Evolutionary conservation across 306 rosid genomes (phyloP), one percentile per base, ranked within the genome.

Genomic region (Argentina anserina): DNA sequence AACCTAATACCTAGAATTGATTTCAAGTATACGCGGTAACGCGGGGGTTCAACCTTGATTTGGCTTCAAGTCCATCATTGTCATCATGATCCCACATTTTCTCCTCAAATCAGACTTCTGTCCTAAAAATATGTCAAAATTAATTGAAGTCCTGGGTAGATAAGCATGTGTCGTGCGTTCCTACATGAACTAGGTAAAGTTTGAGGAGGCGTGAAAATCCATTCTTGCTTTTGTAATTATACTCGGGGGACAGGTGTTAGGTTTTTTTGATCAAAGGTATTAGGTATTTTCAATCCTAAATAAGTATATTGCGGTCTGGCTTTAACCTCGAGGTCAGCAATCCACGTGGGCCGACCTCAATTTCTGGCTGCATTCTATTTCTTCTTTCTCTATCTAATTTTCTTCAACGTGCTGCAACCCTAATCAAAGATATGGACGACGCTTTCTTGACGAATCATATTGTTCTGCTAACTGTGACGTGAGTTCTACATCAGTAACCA

Each of bases 281-380:
- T n/a, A n/a, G n/a, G n/a, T n/a, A n/a, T 2, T 58, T 28, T 25
- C 20, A 5, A 56, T 52, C 12, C 23, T 49, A 50, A 5, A 11
- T 25, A 31, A 0, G 8, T 59, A 6, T 26, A 59, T 6, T 6
- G 41, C 5, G 74, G 28, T 4, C 37, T 55, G 18, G 75, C 20
- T 9, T 40, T 71, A 55, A 71, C 41, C 40, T 60, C 9, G 41
- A 0, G 67, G 75, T 71, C 74, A 34, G 46, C 43, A 28, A 3
- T 15, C n/a, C n/a, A 47, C 25, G 55, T 49, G 53, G 14, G 6
- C 45, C n/a, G n/a, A n/a, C n/a, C 31, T 33, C 45, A 47, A 10
- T 28, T 3, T 58, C 37, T 28, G 10, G 63, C 34, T 26, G 7
- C 26, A 56, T 56, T 36, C 36, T 1, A 9, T 4, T 49, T 53